These are phyloP conservation scores for Leptographium flavum DNA, from an alignment of 2,329 filamentous ascomycete species.

Conservation along the genomic window DNA sequence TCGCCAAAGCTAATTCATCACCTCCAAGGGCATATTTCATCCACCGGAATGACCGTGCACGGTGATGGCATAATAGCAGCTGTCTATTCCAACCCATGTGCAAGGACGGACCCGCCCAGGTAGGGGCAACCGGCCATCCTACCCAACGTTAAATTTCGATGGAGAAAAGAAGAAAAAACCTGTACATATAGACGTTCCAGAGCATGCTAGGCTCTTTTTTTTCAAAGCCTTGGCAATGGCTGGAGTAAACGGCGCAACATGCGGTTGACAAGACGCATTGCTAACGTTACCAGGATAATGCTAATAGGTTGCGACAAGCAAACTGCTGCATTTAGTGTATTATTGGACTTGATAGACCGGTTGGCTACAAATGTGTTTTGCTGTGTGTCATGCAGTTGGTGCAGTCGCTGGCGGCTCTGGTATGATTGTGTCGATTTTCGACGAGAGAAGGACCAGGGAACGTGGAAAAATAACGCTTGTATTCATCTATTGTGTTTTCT, in stretches of 20 bases:
- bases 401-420: not conserved
- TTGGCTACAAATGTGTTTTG: not conserved
- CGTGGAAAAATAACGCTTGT: not conserved
- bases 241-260: not conserved
- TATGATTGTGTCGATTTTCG: not conserved
- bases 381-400: not conserved
- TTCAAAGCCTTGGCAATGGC: not conserved
- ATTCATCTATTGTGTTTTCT: not conserved
- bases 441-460: not conserved
- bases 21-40: conserved; percentile 44
- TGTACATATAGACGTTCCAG: conserved; percentile 2
- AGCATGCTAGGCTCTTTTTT: not conserved
- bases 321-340: not conserved
- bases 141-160: not conserved
- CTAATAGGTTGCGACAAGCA: not conserved
- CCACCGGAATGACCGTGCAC: conserved; percentile 8
- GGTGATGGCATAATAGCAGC: not conserved
- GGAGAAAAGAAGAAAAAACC: not conserved
- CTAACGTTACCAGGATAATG: not conserved
- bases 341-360: not conserved
- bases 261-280: not conserved
- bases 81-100: not conserved
- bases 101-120: not conserved
- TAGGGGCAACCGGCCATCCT: not conserved
- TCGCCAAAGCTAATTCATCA: not conserved